Base-by-base conservation (phyloP, 805 yeast genomes). In the Wickerhamomyces rabaulensis region DNA sequence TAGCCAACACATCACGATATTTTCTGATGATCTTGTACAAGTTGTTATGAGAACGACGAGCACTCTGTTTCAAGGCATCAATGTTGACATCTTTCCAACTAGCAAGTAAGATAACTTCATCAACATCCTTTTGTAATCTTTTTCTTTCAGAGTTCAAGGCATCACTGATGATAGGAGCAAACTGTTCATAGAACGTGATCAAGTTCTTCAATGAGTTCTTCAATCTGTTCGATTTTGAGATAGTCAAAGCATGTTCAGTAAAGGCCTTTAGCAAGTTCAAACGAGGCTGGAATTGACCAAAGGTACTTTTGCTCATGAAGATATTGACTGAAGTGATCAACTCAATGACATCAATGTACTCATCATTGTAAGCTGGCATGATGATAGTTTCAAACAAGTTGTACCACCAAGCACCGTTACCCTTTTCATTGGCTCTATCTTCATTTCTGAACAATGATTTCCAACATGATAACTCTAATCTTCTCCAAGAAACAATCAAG, bases 61-160 rank as follows among this genome's bases (percentile, higher is more conserved):
- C 94, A 65, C 97, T 88, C 65, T 91, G 97, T 55, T 88, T 90
- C 57, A 94, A 73, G 0, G 99, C 96, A 60, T 87, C 95, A 39
- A 90, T 79, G 58, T 94, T 95, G 12, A 90, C 91, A 67, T 94
- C 99, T 56, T 91, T 90, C 98, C 98, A 95, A 58, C 96, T 87
- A 1, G 99, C 97, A 15, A 94, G 71, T 40, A 88, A 67, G 39
- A 94, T 89, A 4, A 90, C 83, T 48, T 94, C 99, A 31, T 80
- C 74, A 10, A 94, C 78, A 42, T 89, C 89, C 60, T 91, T 92
- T 48, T 83, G 88, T 31, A 92, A 67, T 3, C 66, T 63, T 56
- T 75, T 79, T 62, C 74, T 81, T 1, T 74, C 73, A 1, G 60
- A 58, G 0, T 54, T 56, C 9, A 90, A 59, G 10, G 67, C 63